Conservation (phyloP, 2,329 filamentous ascomycete species). For the Aspergillus jensenii region DNA sequence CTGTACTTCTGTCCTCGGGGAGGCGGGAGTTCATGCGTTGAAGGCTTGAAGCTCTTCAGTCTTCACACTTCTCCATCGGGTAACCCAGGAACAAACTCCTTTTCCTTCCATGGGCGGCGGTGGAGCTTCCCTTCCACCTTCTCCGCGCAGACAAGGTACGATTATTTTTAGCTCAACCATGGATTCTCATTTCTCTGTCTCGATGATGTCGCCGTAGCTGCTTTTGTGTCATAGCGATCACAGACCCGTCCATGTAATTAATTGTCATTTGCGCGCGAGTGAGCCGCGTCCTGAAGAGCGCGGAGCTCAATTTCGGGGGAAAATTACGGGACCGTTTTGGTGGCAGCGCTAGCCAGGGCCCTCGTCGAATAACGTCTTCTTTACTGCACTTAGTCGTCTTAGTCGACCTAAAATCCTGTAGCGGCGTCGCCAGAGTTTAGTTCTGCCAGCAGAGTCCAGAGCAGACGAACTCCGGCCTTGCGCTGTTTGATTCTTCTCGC, state of each 20-base stretch:
- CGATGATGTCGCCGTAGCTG: background rate
- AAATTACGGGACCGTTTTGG: conserved; percentile 8
- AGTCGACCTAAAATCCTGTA: conserved; percentile 9
- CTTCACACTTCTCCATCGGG: background rate
- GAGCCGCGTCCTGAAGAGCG: too few species aligned
- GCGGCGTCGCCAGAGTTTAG: background rate
- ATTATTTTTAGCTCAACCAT: conserved; percentile 2
- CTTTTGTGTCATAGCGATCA: too few species aligned
- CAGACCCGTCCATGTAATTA: too few species aligned
- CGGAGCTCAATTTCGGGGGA: conserved; percentile 6
- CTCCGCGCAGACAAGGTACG: background rate
- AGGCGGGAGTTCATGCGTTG: background rate
- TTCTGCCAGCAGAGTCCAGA: conserved; percentile 6
- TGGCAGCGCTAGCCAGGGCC: conserved; percentile 8
- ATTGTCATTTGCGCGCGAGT: too few species aligned
- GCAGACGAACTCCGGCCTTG: background rate
- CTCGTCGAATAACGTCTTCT: conserved; percentile 9
- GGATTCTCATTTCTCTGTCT: background rate
- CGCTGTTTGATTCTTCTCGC: conserved; percentile 8
- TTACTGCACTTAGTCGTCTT: background rate
- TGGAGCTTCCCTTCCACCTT: conserved; percentile 16
- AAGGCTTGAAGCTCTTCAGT: background rate
- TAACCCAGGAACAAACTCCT: conserved; percentile 6
- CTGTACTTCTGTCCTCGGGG: background rate
- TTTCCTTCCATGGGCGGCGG: conserved; percentile 14